Evolutionary conservation across 805 yeast species (phyloP), one percentile per base, ranked within the genome.

Genomic region (Pichia eremophila): DNA sequence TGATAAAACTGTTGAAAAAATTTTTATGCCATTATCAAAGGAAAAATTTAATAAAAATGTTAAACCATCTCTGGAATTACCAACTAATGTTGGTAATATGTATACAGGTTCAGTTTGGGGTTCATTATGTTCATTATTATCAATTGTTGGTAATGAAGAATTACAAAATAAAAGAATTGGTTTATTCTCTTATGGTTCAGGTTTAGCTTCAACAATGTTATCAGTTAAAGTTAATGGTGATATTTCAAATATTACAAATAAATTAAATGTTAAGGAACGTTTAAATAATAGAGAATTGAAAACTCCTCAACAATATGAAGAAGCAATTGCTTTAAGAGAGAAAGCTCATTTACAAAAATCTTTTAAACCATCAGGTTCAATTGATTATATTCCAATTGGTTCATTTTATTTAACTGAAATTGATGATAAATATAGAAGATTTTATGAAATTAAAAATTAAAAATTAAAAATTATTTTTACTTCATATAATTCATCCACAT

Each of bases 41-140:
- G 81, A 77, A 51, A 69, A 72, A 53, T 72, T 79, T 52, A 77
- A 78, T 54, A 77, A 73, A 61, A 79, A 87, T 67, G 88, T 93
- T 49, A 72, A 73, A 45, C 93, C 96, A 35, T 81, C 95, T 18
- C 73, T 93, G 66, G 74, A 71, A 57, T 88, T 89, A 41, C 91
- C 98, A 63, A 91, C 98, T 54, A 91, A 91, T 71, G 88, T 95
- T 53, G 99, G 99, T 71, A 93, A 93, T 77, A 85, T 90, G 86
- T 93, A 93, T 78, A 87, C 98, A 41, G 98, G 90, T 54, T 86
- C 96, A 35, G 81, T 88, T 43, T 93, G 85, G 77, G 82, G 95
- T 35, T 78, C 96, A 8, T 75, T 93, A 50, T 76, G 91, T 32
- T 91, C 98, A 14, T 71, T 88, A 55, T 73, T 93, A 58, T 79